Base-by-base conservation (phyloP, 2,329 filamentous ascomycete genomes). In the Trichoderma afroharzianum region DNA sequence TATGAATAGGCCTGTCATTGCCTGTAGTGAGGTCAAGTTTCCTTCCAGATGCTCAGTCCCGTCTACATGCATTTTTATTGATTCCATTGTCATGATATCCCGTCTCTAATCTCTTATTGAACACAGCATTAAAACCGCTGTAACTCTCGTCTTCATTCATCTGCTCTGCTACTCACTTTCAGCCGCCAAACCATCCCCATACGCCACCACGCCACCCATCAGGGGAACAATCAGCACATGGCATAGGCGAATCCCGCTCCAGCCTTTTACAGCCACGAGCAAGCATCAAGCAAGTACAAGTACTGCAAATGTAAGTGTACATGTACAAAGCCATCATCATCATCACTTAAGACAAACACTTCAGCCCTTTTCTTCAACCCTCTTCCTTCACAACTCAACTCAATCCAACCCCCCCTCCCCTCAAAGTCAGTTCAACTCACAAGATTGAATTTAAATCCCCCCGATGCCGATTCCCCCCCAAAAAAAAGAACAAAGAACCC, bases 171-270 rank as follows among this genome's bases (percentile, higher is more conserved):
- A 39, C 39, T 50, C n/a, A 43, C 43, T 50, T 53, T 53, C 47
- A 53, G 47, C 36, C 33, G 32, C 33, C 62, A 64, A 64, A 36
- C 47, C 32, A 24, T 53, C 63, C 66, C 66, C 66, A 62, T 30
- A 36, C 66, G 66, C 66, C 66, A 68, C 66, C 55, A 61, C 66
- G 66, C 66, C 55, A 68, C 66, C 26, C 28, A 68, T 68, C 66
- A 61, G 53, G 66, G 66, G 66, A 32, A 33, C 32, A 24, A 68
- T 24, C 64, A 68, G 64, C 64, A 64, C 58, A 62, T 62, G 58
- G 58, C 58, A 68, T 21, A 61, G 57, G 36, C 55, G 59, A 61
- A 32, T 61, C 66, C 66, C 66, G 66, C 36, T n/a, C 28, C 26
- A 33, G 14, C 66, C 55, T 12, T 58, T 30, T 58, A n/a, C 28